phyloP scores from a whole-genome alignment of 176 grass and related monocot genomes.

The Typha latifolia region DNA sequence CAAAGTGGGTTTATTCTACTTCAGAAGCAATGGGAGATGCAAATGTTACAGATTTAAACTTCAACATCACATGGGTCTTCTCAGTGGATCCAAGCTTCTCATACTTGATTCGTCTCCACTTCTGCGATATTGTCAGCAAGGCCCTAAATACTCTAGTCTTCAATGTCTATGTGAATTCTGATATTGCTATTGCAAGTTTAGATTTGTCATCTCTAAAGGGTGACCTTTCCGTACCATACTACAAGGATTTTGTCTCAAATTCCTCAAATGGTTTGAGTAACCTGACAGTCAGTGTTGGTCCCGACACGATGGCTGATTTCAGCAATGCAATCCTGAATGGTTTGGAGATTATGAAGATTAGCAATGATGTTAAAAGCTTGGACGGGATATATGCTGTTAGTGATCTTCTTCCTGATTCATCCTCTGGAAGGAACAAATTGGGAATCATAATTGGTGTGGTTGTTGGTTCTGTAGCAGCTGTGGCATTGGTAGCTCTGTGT shows the following conservation, averaged over 20 bases:
- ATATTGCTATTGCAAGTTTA: constrained; percentile 36
- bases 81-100: constrained; percentile 33
- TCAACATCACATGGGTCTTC: constrained; percentile 95
- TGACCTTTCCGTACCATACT: constrained; percentile 51
- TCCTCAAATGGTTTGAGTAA: constrained; percentile 66
- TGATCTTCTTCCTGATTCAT: constrained; percentile 10
- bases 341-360: constrained; percentile 96
- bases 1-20: constrained; percentile 63
- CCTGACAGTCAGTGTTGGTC: constrained; percentile 60
- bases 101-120: constrained; percentile 80
- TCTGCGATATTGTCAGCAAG: constrained; percentile 90
- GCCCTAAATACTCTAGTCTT: constrained; percentile 45
- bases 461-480: constrained; percentile 10
- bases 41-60: constrained; percentile 22
- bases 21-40: constrained; percentile 42
- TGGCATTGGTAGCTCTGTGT: neutral
- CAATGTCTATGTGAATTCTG: constrained; percentile 63
- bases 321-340: constrained; percentile 77
- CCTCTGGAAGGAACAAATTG: constrained; percentile 16
- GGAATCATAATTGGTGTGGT: constrained; percentile 33
- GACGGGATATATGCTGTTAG: constrained; percentile 19
- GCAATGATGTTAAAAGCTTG: constrained; percentile 41
- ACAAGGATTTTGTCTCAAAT: constrained; percentile 59
- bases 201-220: constrained; percentile 49
- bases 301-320: constrained; percentile 30